A percentile compares a stretch with the other conserved stretches of the same genome.
These are phyloP conservation scores for Phytophthora pini DNA, from an alignment of 352 stramenopile species.

Conservation along the genomic window DNA sequence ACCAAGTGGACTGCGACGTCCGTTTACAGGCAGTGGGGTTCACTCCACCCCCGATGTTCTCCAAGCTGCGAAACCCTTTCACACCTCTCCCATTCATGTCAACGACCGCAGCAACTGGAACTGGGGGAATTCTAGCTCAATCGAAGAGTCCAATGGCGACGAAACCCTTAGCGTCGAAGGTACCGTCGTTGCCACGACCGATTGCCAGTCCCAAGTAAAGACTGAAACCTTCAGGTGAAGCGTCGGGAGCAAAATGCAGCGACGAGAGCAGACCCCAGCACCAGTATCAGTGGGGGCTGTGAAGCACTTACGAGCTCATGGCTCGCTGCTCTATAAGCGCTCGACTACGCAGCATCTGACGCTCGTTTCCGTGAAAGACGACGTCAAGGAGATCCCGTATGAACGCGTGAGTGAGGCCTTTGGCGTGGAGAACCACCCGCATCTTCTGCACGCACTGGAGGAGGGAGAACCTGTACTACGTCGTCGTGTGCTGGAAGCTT, in stretches of 20 bases:
- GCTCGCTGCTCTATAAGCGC: conserved; percentile 72
- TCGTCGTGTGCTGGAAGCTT: conserved; percentile 55
- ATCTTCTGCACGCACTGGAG: conserved; percentile 64
- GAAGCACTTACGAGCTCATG: conserved; percentile 62
- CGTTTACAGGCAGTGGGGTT: conserved; percentile 37
- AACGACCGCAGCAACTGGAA: background rate
- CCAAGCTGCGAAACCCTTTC: conserved; percentile 44
- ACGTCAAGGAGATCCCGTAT: conserved; percentile 61
- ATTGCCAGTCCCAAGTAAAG: conserved; percentile 15
- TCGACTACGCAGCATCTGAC: conserved; percentile 65
- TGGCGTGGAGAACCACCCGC: conserved; percentile 71
- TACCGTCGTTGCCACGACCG: conserved; percentile 17
- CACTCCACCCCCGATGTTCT: conserved; percentile 50
- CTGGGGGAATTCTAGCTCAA: background rate
- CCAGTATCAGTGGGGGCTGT: conserved; percentile 24
- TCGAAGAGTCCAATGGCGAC: conserved; percentile 10
- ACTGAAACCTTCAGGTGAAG: conserved; percentile 29
- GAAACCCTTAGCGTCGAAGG: conserved; percentile 20
- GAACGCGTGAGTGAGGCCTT: conserved; percentile 75
- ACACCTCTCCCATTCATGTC: conserved; percentile 18
- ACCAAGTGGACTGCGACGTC: conserved; percentile 1
- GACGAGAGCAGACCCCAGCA: conserved; percentile 3
- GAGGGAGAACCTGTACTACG: conserved; percentile 60
- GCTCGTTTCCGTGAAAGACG: conserved; percentile 55
- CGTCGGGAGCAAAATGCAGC: conserved; percentile 32